Percentiles rank a stretch among this genome's conserved stretches.
phyloP scores from a whole-genome alignment of 352 stramenopile genomes.

The Elongisporangium undulatum region DNA sequence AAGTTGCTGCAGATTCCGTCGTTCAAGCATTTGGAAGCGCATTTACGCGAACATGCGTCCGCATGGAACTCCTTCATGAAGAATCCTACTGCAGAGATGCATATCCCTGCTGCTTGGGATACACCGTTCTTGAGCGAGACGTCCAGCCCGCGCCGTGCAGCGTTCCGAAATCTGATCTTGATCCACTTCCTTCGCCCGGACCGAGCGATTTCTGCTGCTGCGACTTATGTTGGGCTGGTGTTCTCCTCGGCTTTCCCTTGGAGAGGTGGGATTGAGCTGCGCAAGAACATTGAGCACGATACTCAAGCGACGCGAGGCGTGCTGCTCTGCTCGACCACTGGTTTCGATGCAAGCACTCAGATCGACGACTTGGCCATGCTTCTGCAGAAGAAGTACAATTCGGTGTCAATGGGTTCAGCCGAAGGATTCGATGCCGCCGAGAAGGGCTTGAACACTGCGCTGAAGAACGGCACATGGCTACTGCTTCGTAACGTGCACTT shows the following conservation, averaged over 20 bases:
- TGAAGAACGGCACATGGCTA: constrained; percentile 97
- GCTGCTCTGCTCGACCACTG: constrained; percentile 95
- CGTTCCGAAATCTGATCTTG: constrained; percentile 80
- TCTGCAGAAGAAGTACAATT: constrained; percentile 92
- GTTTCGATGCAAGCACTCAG: constrained; percentile 97
- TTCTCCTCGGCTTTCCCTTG: constrained; percentile 94
- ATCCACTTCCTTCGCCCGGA: constrained; percentile 88
- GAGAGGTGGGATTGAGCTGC: constrained; percentile 93
- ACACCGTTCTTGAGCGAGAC: constrained; percentile 20
- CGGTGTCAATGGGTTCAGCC: constrained; percentile 97
- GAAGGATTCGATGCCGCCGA: constrained; percentile 97
- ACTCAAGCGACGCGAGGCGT: constrained; percentile 90
- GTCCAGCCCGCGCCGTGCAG: constrained; percentile 43
- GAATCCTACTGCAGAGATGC: constrained; percentile 65
- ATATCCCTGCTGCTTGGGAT: constrained; percentile 69
- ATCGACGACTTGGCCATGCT: constrained; percentile 94
- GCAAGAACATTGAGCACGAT: constrained; percentile 90
- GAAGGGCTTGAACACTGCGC: constrained; percentile 91
- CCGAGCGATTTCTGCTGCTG: constrained; percentile 77
- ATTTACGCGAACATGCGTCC: constrained; percentile 51
- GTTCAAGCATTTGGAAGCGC: constrained; percentile 74
- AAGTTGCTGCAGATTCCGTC: constrained; percentile 67
- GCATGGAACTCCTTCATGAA: constrained; percentile 84
- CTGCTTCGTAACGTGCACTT: constrained; percentile 99
- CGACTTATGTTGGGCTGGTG: constrained; percentile 69